Percentiles rank a stretch among this genome's conserved stretches.
These are phyloP conservation scores for Rosa lucieae DNA, from an alignment of 306 rosid species.

Conservation along the genomic window DNA sequence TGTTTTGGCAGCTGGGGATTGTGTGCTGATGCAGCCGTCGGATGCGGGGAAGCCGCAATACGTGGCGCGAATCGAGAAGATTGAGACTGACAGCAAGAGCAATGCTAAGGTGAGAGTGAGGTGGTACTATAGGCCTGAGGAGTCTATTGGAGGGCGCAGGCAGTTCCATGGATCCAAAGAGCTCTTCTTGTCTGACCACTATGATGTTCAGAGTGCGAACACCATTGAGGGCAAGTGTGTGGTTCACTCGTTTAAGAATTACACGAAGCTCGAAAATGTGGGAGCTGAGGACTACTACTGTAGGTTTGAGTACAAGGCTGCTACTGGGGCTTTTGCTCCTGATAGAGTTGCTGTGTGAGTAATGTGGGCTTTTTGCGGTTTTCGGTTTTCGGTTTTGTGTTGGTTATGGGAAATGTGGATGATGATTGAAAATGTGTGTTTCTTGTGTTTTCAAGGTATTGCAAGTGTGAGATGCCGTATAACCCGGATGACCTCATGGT, in stretches of 20 bases:
- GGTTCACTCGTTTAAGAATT: slow-evolving; percentile 79
- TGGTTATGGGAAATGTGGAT: neutral
- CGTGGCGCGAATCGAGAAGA: slow-evolving; percentile 79
- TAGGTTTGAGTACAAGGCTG: slow-evolving; percentile 91
- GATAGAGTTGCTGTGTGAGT: slow-evolving; percentile 96
- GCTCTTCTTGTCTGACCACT: slow-evolving; percentile 80
- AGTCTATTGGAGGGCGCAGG: slow-evolving; percentile 83
- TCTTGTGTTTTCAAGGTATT: slow-evolving; percentile 59
- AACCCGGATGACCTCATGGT: slow-evolving; percentile 97
- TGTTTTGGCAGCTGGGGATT: slow-evolving; percentile 47
- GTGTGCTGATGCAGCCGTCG: slow-evolving; percentile 82
- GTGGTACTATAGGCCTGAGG: slow-evolving; percentile 91
- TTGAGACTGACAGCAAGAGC: slow-evolving; percentile 60
- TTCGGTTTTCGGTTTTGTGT: neutral
- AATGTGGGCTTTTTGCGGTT: neutral
- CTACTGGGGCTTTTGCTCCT: slow-evolving; percentile 78
- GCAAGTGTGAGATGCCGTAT: slow-evolving; percentile 96
- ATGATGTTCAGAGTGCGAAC: slow-evolving; percentile 79
- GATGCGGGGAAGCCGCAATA: slow-evolving; percentile 76
- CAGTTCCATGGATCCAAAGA: slow-evolving; percentile 89
- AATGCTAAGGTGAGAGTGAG: slow-evolving; percentile 69
- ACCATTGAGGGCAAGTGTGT: slow-evolving; percentile 77
- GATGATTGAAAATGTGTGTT: slow-evolving; percentile 9
- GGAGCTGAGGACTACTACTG: slow-evolving; percentile 81
- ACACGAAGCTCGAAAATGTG: slow-evolving; percentile 81